Conservation (phyloP, 2,329 filamentous ascomycete genomes). For the Calonectria leucothoes region DNA sequence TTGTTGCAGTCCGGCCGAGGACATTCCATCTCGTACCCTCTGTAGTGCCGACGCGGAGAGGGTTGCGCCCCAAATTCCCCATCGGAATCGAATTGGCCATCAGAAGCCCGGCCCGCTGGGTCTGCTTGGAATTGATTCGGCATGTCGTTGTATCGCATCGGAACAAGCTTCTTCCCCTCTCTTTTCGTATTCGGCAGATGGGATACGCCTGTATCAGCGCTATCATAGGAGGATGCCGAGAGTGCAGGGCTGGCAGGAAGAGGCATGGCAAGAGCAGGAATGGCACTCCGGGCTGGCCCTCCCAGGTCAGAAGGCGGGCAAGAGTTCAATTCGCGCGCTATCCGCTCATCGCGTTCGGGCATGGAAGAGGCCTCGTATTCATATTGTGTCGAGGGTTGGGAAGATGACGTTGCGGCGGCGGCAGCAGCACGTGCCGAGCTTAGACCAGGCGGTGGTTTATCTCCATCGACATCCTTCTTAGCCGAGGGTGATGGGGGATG, state of each 20-base stretch:
- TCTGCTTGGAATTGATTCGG: neutral
- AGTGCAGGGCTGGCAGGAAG: neutral
- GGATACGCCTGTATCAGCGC: neutral
- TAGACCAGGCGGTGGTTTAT: neutral
- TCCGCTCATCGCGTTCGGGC: neutral
- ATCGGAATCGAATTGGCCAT: neutral
- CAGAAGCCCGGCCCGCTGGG: neutral
- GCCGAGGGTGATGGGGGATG: constrained; percentile 80
- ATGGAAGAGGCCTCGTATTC: neutral
- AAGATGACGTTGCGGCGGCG: too few relatives aligned
- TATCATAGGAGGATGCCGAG: neutral
- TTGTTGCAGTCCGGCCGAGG: constrained; percentile 86
- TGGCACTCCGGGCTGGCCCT: neutral
- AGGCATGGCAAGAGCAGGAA: too few relatives aligned
- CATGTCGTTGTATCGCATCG: neutral
- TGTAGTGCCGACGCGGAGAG: constrained; percentile 58
- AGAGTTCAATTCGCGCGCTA: neutral
- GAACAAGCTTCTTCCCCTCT: neutral
- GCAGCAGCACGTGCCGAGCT: neutral
- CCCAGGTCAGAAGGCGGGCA: neutral
- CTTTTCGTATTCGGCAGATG: neutral
- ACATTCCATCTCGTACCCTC: constrained; percentile 78
- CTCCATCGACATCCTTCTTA: neutral
- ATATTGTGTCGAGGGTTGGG: neutral
- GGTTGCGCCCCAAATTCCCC: neutral